Evolutionary conservation across 768 basidiomycete species (phyloP), one percentile per base, ranked within the genome.

Genomic region (Coprinopsis marcescibilis): DNA sequence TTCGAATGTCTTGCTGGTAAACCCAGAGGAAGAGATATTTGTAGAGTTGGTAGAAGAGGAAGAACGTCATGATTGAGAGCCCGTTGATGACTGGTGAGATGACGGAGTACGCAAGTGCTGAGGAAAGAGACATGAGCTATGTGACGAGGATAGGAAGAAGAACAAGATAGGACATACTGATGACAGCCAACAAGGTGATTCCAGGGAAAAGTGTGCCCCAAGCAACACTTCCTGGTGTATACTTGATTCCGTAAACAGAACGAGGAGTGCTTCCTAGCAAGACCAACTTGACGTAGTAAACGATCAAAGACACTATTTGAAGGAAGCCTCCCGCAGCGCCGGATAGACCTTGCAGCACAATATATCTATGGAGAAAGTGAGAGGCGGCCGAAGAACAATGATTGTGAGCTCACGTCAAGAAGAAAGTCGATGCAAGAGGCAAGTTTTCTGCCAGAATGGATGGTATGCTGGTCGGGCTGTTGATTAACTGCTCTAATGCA

Each of bases 31-130:
- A 92, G 24, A 89, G 77, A 56, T 91, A 92, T 64, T 89, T 90
- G 76, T 88, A 91, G 27, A 90, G 65, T 50, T 81, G 68, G 64
- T 86, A 94, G 66, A 91, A 88, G 35, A 84, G 63, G 63, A 87
- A 82, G 72, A 98, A 96, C 1, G 89, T 81, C 23, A 74, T 71
- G 53, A 80, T 80, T 2, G 89, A 83, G 37, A 98, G 80, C 6
- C 94, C 94, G 53, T 91, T 94, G 69, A 96, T 93, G 59, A 98
- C 74, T 0, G 95, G 94, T 4, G 91, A 83, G 54, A 97, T 94
- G 60, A 93, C 76, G 26, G 82, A 84, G 68, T 97, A 98, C 2
- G 77, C 83, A 21, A 89, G 62, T 11, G 35, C 27, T 30, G 15
- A 30, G 33, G 20, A 17, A 15, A n/a, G 27, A 57, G 32, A 30